Percentiles rank a stretch among this genome's conserved stretches.
phyloP scores from a whole-genome alignment of 352 stramenopile species.

The Phytophthora melonis region DNA sequence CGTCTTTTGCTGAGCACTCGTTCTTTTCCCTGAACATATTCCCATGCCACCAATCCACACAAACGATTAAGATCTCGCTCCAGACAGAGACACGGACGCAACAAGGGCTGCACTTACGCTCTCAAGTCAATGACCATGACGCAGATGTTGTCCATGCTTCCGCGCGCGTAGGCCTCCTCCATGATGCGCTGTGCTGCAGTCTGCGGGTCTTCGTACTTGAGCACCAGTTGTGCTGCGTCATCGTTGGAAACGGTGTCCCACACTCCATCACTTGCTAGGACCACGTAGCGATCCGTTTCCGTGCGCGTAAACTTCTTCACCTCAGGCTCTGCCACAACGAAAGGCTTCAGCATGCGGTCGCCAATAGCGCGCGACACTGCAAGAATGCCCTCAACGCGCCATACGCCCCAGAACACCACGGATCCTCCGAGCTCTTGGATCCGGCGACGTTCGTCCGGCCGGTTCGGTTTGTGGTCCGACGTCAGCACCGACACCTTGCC shows the following conservation, averaged over 20 bases:
- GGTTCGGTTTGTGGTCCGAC: slow-evolving; percentile 93
- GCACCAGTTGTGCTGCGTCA: slow-evolving; percentile 79
- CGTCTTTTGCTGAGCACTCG: slow-evolving; percentile 49
- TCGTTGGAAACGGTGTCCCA: slow-evolving; percentile 94
- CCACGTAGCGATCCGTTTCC: slow-evolving; percentile 81
- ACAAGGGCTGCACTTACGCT: slow-evolving; percentile 48
- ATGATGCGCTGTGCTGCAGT: slow-evolving; percentile 81
- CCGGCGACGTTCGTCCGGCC: slow-evolving; percentile 88
- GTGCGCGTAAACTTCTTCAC: slow-evolving; percentile 74
- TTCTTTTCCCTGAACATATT: slow-evolving; percentile 63
- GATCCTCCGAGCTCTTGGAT: slow-evolving; percentile 91
- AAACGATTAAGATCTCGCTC: neutral
- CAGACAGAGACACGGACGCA: neutral
- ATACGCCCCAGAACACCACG: slow-evolving; percentile 93
- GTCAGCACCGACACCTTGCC: slow-evolving; percentile 85
- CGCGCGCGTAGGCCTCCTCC: slow-evolving; percentile 85
- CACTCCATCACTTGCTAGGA: slow-evolving; percentile 92
- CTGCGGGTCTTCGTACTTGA: slow-evolving; percentile 76
- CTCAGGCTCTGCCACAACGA: slow-evolving; percentile 93
- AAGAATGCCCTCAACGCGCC: slow-evolving; percentile 94
- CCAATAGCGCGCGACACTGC: slow-evolving; percentile 94
- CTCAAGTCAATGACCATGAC: slow-evolving; percentile 92
- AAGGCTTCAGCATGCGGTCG: slow-evolving; percentile 93
- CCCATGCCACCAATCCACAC: neutral
- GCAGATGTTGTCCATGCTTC: slow-evolving; percentile 93